Base-by-base conservation (phyloP, 208 protist genomes). In the Blastocrithidia nonstop region DNA sequence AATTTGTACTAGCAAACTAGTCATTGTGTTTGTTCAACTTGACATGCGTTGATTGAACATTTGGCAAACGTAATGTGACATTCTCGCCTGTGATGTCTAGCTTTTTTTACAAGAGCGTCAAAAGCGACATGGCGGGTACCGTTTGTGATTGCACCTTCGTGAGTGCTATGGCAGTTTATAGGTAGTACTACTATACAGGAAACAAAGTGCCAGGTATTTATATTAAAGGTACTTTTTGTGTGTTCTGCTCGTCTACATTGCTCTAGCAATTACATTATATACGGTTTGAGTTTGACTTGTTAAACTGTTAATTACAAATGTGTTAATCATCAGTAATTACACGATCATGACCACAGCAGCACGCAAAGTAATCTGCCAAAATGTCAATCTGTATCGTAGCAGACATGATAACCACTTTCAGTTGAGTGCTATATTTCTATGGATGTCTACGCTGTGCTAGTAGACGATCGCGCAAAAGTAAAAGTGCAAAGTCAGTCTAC, bases 391-490 rank as follows among this genome's bases (percentile, higher is more conserved):
- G 86, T 66, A 97, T 85, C 24, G 94, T 97, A 13, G 94, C 94
- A 50, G 79, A 93, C 90, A 96, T 96, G 26, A 97, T 59, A 33
- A 97, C 71, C 2, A 97, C 67, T 54, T 91, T 95, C 13, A 96
- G 47, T 45, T 79, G 72, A 15, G 67, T 25, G 23, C 61, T 57
- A 41, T 53, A 80, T 4, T 29, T 56, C 16, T 61, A 50, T 7
- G 57, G 54, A 31, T 76, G 48, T 0, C 16, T 61, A 36, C 73
- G 71, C 4, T 66, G 56, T 5, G 60, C 53, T 43, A 96, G 57
- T 17, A 96, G 56, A 25, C 69, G 50, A 31, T 96, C 84, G 16
- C 74, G 69, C 27, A 97, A 58, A 4, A 96, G 63, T 27, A 95
- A 90, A 11, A 97, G 71, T 21, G 96, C 61, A 52, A 96, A 94